phyloP scores from a whole-genome alignment of 768 basidiomycete species.

The Mycena kentingensis region DNA sequence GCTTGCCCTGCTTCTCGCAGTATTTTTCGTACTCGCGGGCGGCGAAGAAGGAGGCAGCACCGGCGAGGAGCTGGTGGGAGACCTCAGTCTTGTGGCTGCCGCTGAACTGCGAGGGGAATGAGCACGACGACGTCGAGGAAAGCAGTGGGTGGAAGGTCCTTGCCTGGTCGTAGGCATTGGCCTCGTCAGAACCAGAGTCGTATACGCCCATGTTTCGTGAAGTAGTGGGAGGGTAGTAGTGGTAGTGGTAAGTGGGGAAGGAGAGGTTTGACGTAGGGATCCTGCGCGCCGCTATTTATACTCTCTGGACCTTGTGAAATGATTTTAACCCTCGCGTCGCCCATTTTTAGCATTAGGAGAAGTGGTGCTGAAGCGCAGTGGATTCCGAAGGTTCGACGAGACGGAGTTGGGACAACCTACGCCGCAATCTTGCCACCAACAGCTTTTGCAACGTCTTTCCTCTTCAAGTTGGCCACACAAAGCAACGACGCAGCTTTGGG shows the following conservation, averaged over 20 bases:
- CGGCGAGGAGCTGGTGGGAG: conserved; percentile 57
- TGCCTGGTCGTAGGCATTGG: conserved; percentile 27
- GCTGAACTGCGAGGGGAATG: conserved; percentile 33
- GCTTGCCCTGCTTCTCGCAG: conserved; percentile 42
- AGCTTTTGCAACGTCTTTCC: no score
- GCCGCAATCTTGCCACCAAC: no score
- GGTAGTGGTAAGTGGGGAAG: not conserved
- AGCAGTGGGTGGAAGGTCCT: not conserved
- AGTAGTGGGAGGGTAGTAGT: not conserved
- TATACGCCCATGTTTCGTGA: conserved; percentile 24
- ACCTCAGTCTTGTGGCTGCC: conserved; percentile 49
- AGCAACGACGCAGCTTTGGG: no score
- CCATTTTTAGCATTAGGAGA: no score
- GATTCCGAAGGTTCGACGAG: no score
- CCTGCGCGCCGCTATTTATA: no score
- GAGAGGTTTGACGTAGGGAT: conserved; percentile 4
- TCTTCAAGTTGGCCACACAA: no score
- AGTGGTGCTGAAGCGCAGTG: no score
- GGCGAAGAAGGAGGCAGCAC: conserved; percentile 49
- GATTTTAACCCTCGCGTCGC: no score
- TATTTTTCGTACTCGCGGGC: conserved; percentile 45
- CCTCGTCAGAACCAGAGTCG: conserved; percentile 21
- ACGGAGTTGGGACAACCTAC: no score
- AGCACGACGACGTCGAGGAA: not conserved
- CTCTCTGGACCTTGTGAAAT: no score